phyloP scores from a whole-genome alignment of 768 basidiomycete genomes.

The Trametes elegans region DNA sequence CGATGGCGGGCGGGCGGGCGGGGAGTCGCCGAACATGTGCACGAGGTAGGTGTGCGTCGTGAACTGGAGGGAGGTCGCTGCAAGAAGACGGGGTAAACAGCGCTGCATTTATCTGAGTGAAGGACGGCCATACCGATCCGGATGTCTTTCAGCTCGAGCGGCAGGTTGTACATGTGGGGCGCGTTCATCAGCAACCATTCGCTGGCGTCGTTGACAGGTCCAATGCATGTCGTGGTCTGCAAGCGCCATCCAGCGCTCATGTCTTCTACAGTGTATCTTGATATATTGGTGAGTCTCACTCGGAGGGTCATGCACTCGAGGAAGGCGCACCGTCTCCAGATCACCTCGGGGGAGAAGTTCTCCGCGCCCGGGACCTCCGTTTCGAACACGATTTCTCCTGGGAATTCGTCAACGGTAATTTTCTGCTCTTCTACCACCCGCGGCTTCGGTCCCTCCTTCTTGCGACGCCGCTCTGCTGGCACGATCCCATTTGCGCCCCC shows the following conservation, averaged over 20 bases:
- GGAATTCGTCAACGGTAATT: too few species aligned
- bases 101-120: too few species aligned
- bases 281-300: too few species aligned
- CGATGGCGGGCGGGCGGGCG: neutral
- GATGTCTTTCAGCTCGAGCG: neutral
- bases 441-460: neutral
- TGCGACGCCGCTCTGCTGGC: neutral
- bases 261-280: neutral
- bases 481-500: too few species aligned
- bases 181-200: neutral
- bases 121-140: neutral
- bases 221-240: neutral
- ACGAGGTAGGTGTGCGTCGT: constrained; percentile 1
- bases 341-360: too few species aligned
- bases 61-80: constrained; percentile 9
- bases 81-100: too few species aligned
- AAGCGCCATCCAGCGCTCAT: neutral
- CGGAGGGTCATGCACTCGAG: too few species aligned
- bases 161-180: neutral
- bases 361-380: too few species aligned
- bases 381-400: too few species aligned
- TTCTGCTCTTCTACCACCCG: too few species aligned
- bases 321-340: too few species aligned
- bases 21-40: neutral
- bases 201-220: neutral